phyloP scores from a whole-genome alignment of 1,284 basidiomycete genomes.

The Kwoniella shivajii region DNA sequence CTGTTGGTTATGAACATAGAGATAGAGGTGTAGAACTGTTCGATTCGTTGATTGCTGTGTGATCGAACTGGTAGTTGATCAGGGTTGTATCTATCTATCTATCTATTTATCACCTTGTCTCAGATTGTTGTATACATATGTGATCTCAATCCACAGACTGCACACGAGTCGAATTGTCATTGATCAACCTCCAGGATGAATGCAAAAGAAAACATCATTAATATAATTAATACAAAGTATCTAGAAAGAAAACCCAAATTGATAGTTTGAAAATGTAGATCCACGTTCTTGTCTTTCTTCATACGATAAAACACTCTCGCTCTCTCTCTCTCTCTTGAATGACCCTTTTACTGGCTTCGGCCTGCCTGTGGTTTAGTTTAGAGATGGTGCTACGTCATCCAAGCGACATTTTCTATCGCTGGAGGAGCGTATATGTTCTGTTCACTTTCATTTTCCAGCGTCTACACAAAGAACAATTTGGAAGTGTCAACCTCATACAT shows the following conservation, averaged over 20 bases:
- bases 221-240: conserved; percentile 4
- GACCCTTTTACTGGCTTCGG: no score
- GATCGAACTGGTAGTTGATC: neutral
- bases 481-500: neutral
- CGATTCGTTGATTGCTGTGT: conserved; percentile 18
- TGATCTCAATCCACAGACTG: no score
- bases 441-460: conserved; percentile 19
- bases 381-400: conserved; percentile 18
- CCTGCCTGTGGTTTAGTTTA: no score
- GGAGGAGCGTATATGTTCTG: conserved; percentile 4
- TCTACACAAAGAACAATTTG: neutral
- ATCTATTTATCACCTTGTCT: no score
- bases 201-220: conserved; percentile 6
- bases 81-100: neutral
- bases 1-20: conserved; percentile 45
- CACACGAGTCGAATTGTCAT: no score
- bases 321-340: no score
- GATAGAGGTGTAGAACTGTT: conserved; percentile 36
- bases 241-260: neutral
- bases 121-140: no score
- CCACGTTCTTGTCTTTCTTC: neutral
- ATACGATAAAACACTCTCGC: neutral
- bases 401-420: conserved; percentile 3
- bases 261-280: no score
- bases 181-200: conserved; percentile 4